Conservation (phyloP, 305 asterid genomes). For the Fraxinus baroniana region DNA sequence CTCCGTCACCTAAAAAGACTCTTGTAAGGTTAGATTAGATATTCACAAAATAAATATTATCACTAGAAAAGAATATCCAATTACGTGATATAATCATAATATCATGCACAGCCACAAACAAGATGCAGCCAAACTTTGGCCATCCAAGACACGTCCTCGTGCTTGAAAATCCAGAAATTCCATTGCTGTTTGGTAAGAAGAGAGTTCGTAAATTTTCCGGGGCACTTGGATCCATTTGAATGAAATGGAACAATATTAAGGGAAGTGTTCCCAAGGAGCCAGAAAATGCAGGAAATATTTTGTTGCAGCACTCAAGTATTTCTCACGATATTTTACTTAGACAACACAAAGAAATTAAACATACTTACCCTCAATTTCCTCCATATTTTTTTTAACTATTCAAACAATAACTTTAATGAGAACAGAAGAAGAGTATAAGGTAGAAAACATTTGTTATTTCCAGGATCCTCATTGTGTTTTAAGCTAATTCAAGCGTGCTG, state of each 20-base stretch:
- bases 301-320: background rate
- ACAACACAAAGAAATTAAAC: background rate
- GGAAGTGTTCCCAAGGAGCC: background rate
- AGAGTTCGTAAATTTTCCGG: background rate
- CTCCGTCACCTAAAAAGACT: constrained; percentile 73
- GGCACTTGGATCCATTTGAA: constrained; percentile 11
- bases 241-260: background rate
- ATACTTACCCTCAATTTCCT: background rate
- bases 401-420: background rate
- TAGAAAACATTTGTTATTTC: no score
- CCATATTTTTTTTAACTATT: background rate
- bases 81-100: background rate
- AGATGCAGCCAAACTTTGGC: background rate
- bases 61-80: constrained; percentile 11
- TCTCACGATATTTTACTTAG: background rate
- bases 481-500: background rate
- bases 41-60: constrained; percentile 5
- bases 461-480: no score
- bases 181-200: background rate
- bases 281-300: background rate
- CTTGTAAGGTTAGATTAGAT: constrained; percentile 26
- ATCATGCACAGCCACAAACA: background rate
- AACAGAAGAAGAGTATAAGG: no score
- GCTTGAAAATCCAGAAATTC: background rate
- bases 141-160: constrained; percentile 8